Percentiles rank a stretch among this genome's conserved stretches.
phyloP scores from a whole-genome alignment of 805 yeast species.

The Candida namnaoensis region DNA sequence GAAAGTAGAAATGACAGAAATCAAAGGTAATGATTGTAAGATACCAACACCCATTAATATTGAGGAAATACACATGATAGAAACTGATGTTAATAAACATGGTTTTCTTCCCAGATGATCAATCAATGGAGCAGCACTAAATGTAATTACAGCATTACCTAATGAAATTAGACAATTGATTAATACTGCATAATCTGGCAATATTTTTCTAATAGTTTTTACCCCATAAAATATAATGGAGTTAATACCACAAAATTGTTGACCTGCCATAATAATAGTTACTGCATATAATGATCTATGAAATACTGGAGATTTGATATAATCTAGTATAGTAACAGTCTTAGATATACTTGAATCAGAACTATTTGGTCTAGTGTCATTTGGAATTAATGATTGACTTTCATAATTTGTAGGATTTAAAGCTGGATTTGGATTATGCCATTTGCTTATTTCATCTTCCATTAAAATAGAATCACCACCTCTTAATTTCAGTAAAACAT shows the following conservation, averaged over 20 bases:
- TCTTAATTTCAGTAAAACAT: constrained; percentile 25
- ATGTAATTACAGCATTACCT: constrained; percentile 68
- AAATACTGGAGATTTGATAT: constrained; percentile 43
- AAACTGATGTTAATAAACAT: constrained; percentile 54
- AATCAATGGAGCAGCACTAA: constrained; percentile 64
- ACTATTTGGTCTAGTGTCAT: not conserved
- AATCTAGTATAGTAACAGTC: constrained; percentile 26
- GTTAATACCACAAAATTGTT: constrained; percentile 91
- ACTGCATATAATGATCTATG: constrained; percentile 55
- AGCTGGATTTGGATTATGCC: not conserved
- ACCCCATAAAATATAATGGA: constrained; percentile 93
- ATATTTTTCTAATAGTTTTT: constrained; percentile 58
- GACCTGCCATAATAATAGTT: constrained; percentile 68
- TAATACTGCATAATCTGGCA: constrained; percentile 63
- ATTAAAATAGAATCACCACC: constrained; percentile 14
- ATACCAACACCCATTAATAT: constrained; percentile 63
- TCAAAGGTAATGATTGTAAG: constrained; percentile 28
- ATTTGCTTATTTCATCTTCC: constrained; percentile 9
- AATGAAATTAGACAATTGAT: constrained; percentile 73
- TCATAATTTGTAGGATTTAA: too few relatives aligned
- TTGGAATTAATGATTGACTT: constrained; percentile 1
- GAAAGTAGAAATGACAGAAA: constrained; percentile 59
- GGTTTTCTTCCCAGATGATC: constrained; percentile 73
- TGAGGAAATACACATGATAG: constrained; percentile 60
- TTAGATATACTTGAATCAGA: not conserved